phyloP scores from a whole-genome alignment of 768 basidiomycete species.

The Auricularia auricula-judae region DNA sequence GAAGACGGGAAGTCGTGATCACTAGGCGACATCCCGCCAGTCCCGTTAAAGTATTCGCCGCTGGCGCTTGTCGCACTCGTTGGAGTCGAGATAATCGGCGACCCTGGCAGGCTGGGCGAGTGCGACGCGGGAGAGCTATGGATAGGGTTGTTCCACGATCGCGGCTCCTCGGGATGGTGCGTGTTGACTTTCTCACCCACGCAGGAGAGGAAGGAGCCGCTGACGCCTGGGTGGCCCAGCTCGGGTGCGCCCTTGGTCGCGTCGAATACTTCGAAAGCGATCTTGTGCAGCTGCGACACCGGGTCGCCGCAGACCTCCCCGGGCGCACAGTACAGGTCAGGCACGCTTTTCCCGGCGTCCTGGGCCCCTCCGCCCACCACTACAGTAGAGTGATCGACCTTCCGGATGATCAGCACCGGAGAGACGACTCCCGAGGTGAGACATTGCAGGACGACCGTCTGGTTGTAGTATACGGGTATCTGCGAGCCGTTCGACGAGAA shows the following conservation, averaged over 20 bases:
- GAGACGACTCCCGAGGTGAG: slow-evolving; percentile 88
- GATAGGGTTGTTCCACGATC: slow-evolving; percentile 56
- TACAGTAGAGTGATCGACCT: slow-evolving; percentile 82
- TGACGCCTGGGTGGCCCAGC: slow-evolving; percentile 63
- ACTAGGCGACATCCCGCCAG: slow-evolving; percentile 32
- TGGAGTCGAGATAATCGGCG: slow-evolving; percentile 57
- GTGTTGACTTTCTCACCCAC: slow-evolving; percentile 92
- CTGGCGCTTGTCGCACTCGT: slow-evolving; percentile 20
- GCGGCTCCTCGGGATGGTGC: slow-evolving; percentile 72
- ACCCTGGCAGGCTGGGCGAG: slow-evolving; percentile 54
- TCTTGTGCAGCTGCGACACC: slow-evolving; percentile 91
- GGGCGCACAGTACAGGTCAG: slow-evolving; percentile 69
- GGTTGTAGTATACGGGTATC: slow-evolving; percentile 92
- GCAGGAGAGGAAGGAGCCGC: slow-evolving; percentile 79
- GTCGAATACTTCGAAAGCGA: slow-evolving; percentile 87
- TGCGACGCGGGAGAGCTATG: slow-evolving; percentile 20
- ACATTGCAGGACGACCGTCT: slow-evolving; percentile 91
- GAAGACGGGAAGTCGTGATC: slow-evolving; percentile 60
- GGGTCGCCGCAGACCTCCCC: slow-evolving; percentile 90
- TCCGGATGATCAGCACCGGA: slow-evolving; percentile 87
- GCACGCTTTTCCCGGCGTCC: slow-evolving; percentile 76
- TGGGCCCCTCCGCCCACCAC: slow-evolving; percentile 86
- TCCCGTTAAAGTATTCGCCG: slow-evolving; percentile 53
- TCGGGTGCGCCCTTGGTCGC: slow-evolving; percentile 51
- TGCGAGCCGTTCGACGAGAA: slow-evolving; percentile 75